Conservation (phyloP, 371 early-diverging fungal genomes). For the Mortierella polycephala region DNA sequence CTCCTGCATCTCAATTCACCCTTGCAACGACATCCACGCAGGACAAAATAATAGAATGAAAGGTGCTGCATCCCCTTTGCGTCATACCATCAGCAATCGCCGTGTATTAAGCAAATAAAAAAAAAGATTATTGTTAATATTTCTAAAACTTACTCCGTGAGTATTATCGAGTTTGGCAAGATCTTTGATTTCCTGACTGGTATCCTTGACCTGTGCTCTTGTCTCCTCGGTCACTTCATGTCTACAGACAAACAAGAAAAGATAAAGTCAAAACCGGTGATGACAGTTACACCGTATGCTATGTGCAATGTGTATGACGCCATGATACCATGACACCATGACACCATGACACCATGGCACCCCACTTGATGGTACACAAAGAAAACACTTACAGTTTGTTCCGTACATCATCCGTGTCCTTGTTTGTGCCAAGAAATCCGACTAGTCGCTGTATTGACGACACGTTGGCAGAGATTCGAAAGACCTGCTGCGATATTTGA, state of each 20-base stretch:
- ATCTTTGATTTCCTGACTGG: slow-evolving; percentile 79
- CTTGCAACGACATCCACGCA: no score
- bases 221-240: slow-evolving; percentile 87
- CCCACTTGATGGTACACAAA: no score
- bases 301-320: no score
- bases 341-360: no score
- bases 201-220: slow-evolving; percentile 81
- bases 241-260: slow-evolving; percentile 54
- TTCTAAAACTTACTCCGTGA: slow-evolving; percentile 29
- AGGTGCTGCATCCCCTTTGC: no score
- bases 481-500: slow-evolving; percentile 77
- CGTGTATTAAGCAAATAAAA: background rate
- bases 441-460: slow-evolving; percentile 85
- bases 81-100: background rate
- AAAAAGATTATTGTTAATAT: slow-evolving; percentile 18
- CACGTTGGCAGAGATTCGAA: slow-evolving; percentile 81
- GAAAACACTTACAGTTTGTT: slow-evolving; percentile 70
- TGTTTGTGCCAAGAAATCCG: slow-evolving; percentile 77
- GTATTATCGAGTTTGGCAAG: slow-evolving; percentile 61
- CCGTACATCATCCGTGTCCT: slow-evolving; percentile 83
- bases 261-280: background rate
- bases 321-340: no score
- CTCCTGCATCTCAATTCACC: no score
- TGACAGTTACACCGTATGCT: no score
- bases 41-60: no score